Conservation (phyloP, 306 rosid species). For the Cicer pinnatifidum region DNA sequence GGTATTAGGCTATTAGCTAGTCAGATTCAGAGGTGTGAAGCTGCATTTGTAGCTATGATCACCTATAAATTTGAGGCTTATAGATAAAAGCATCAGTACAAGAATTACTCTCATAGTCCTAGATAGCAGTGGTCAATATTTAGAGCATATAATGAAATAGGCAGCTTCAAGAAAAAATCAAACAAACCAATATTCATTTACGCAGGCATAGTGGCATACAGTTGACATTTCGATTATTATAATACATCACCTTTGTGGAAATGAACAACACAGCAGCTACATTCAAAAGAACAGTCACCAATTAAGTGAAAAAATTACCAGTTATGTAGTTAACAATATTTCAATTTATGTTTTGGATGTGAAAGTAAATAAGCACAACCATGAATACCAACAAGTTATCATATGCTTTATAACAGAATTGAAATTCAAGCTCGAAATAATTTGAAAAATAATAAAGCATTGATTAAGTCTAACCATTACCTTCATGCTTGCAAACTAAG, state of each 20-base stretch:
- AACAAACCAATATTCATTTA: neutral
- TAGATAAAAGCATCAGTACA: slow-evolving; percentile 16
- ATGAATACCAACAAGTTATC: slow-evolving; percentile 19
- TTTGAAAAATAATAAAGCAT: neutral
- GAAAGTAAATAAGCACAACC: neutral
- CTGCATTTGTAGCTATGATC: slow-evolving; percentile 23
- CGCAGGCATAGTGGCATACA: neutral
- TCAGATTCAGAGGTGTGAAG: slow-evolving; percentile 12
- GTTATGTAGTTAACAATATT: slow-evolving; percentile 26
- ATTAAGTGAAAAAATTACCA: neutral
- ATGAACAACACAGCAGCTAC: slow-evolving; percentile 10
- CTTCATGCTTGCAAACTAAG: slow-evolving; percentile 40
- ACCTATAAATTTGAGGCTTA: slow-evolving; percentile 2
- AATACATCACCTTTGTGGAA: slow-evolving; percentile 12
- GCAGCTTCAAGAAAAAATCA: slow-evolving; percentile 19
- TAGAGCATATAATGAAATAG: neutral
- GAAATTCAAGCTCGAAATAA: slow-evolving; percentile 17
- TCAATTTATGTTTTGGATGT: slow-evolving; percentile 33
- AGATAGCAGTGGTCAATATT: too few relatives aligned
- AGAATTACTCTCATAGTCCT: neutral
- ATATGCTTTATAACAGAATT: neutral
- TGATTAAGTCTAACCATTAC: slow-evolving; percentile 35
- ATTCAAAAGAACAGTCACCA: neutral
- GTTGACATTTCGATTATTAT: neutral
- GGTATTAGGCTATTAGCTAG: slow-evolving; percentile 7